Percentiles rank a stretch among this genome's conserved stretches.
Evolutionary conservation across 768 basidiomycete genomes (phyloP).

Genomic region (Kwoniella dejecticola): DNA sequence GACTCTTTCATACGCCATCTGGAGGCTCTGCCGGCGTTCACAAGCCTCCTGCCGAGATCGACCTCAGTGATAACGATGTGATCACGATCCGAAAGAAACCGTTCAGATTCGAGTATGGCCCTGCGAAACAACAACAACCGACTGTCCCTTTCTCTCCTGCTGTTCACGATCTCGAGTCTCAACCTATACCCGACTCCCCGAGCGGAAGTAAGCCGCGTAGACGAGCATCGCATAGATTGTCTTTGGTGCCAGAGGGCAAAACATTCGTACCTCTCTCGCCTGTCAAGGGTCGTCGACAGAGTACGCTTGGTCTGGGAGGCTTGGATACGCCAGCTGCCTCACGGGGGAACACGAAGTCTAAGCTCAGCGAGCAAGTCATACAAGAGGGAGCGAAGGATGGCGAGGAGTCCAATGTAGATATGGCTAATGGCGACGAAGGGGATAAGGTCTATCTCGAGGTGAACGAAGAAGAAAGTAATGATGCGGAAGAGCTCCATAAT

Average conservation of each 20-base stretch:
- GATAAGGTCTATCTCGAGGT: constrained; percentile 48
- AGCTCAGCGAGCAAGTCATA: constrained; percentile 17
- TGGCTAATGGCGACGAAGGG: constrained; percentile 42
- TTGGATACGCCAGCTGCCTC: constrained; percentile 5
- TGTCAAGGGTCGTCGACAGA: constrained; percentile 34
- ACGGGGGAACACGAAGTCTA: constrained; percentile 4
- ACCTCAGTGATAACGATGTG: constrained; percentile 37
- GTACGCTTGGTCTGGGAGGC: constrained; percentile 24
- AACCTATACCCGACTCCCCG: constrained; percentile 7
- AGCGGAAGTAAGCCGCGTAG: constrained; percentile 14
- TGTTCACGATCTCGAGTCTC: not conserved
- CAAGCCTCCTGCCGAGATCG: constrained; percentile 28
- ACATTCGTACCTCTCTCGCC: constrained; percentile 47
- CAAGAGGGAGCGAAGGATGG: constrained; percentile 21
- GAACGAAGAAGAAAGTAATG: constrained; percentile 28
- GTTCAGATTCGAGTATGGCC: constrained; percentile 52
- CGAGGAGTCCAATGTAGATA: constrained; percentile 29
- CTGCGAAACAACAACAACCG: not conserved
- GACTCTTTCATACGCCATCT: constrained; percentile 33
- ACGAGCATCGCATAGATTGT: constrained; percentile 40
- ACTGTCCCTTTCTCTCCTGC: constrained; percentile 19
- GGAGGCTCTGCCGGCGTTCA: constrained; percentile 17
- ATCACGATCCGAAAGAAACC: constrained; percentile 50
- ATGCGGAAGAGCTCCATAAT: constrained; percentile 2
- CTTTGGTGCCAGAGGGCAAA: constrained; percentile 40